Conservation (phyloP, 768 basidiomycete species). For the Hygrocybe punicea region DNA sequence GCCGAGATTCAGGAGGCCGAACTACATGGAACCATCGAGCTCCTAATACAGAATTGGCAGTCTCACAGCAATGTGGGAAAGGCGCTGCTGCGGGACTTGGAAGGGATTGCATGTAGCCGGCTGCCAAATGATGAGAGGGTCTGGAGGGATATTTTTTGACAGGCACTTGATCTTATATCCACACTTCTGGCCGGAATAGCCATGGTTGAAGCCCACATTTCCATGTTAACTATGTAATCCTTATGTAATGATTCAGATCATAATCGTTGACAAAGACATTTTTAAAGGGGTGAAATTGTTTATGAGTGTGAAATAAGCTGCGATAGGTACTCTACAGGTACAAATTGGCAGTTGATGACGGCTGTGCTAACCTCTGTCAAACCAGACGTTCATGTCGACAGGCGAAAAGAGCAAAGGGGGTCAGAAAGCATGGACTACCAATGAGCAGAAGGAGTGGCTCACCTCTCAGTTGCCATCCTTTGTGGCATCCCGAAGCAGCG, state of each 20-base stretch:
- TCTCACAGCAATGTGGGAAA: not conserved
- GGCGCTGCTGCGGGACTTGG: not conserved
- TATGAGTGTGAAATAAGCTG: not conserved
- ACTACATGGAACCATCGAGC: not conserved
- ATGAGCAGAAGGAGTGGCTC: conserved; percentile 1
- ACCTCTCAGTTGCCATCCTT: not conserved
- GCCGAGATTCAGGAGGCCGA: not conserved
- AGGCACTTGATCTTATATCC: not conserved
- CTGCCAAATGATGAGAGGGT: not conserved
- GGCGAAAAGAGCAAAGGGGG: conserved; percentile 1
- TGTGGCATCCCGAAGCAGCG: not conserved
- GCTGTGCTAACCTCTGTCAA: too few relatives aligned
- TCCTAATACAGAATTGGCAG: not conserved
- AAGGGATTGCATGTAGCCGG: not conserved
- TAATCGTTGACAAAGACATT: not conserved
- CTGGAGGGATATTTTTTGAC: not conserved
- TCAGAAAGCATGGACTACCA: not conserved
- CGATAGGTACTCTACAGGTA: not conserved
- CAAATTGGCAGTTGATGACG: too few relatives aligned
- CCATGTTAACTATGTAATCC: not conserved
- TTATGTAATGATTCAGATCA: not conserved
- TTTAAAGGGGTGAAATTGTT: not conserved
- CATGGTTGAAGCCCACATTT: not conserved
- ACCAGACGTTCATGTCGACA: not conserved
- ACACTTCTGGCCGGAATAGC: not conserved